Evolutionary conservation across 1,139 yeast genomes (phyloP).

Genomic region (Pichia sp.): DNA sequence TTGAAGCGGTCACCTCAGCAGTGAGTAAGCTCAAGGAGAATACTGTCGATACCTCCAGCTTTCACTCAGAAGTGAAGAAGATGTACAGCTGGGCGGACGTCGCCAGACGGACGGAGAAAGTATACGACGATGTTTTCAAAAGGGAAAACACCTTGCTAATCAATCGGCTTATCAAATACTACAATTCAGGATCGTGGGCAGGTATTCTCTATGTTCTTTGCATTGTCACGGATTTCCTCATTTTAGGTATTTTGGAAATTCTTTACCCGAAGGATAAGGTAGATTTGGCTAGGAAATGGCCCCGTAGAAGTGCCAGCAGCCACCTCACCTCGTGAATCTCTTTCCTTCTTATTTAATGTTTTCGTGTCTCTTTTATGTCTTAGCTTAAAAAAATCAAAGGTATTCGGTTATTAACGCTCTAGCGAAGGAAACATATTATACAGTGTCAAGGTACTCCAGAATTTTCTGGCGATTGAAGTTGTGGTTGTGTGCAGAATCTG

Average conservation of each 20-base stretch:
- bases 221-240: constrained; percentile 70
- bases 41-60: constrained; percentile 62
- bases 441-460: constrained; percentile 6
- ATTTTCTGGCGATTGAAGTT: constrained; percentile 4
- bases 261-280: constrained; percentile 63
- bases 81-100: constrained; percentile 96
- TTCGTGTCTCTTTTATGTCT: too few species aligned
- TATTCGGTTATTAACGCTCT: constrained; percentile 3
- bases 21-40: constrained; percentile 54
- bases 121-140: constrained; percentile 49
- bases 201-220: constrained; percentile 76
- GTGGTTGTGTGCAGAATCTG: not conserved
- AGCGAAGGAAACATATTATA: not conserved
- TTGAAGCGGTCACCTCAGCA: constrained; percentile 63
- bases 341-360: too few species aligned
- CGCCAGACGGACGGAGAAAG: constrained; percentile 78
- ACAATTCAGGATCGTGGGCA: constrained; percentile 77
- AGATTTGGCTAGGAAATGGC: constrained; percentile 80
- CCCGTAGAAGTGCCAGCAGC: constrained; percentile 30
- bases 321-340: not conserved
- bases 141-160: constrained; percentile 41
- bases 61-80: constrained; percentile 69
- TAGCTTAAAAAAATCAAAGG: not conserved
- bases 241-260: constrained; percentile 62
- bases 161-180: constrained; percentile 53